Evolutionary conservation across 108 stramenopile species (phyloP).

Genomic region (Aureococcus anophagefferens): DNA sequence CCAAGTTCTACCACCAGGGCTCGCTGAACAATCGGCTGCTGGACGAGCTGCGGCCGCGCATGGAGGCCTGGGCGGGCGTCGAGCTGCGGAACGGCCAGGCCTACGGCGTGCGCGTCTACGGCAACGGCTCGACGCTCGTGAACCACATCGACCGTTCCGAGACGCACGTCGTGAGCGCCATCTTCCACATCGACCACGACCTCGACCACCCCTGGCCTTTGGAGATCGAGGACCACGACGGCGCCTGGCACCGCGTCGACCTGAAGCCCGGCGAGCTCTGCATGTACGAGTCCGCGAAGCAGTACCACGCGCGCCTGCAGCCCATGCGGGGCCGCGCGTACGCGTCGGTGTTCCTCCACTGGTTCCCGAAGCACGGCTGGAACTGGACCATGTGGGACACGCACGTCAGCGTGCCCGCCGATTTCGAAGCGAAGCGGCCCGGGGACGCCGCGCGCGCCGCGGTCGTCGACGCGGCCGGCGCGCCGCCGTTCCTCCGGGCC

Average conservation of each 20-base stretch:
- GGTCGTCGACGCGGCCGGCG: not conserved
- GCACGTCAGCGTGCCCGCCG: not conserved
- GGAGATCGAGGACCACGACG: slow-evolving; percentile 21
- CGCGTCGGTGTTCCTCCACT: slow-evolving; percentile 10
- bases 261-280: slow-evolving; percentile 5
- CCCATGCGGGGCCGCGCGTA: slow-evolving; percentile 10
- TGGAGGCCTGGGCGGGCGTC: slow-evolving; percentile 10
- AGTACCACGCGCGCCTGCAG: slow-evolving; percentile 10
- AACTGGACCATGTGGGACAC: slow-evolving; percentile 9
- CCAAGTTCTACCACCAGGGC: not conserved
- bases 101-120: slow-evolving; percentile 16
- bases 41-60: not conserved
- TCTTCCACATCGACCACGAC: slow-evolving; percentile 17
- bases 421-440: not conserved
- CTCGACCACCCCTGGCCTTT: slow-evolving; percentile 19
- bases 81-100: slow-evolving; percentile 2
- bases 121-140: slow-evolving; percentile 11
- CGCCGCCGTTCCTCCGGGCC: not conserved
- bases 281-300: slow-evolving; percentile 10
- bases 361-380: slow-evolving; percentile 10
- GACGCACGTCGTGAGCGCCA: slow-evolving; percentile 17
- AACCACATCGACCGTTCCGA: slow-evolving; percentile 4
- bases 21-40: not conserved
- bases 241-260: slow-evolving; percentile 1
- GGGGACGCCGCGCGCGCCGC: not conserved